A percentile compares a stretch with the other conserved stretches of the same genome.
Evolutionary conservation across 768 basidiomycete genomes (phyloP).

Genomic region (Boletellus sp.): DNA sequence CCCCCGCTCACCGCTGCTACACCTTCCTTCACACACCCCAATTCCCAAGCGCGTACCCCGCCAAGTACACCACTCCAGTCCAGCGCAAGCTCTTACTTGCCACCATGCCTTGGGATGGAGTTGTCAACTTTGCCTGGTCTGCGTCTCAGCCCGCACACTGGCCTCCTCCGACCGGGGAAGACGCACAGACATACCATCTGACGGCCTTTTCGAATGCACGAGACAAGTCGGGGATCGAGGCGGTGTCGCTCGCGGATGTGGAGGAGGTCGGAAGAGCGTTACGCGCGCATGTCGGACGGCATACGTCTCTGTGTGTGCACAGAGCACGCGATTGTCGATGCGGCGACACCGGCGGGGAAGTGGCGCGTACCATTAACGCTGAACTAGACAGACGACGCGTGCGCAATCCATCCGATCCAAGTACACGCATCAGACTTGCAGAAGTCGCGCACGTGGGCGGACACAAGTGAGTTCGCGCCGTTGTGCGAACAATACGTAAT

Average conservation of each 20-base stretch:
- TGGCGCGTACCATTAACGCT: conserved; percentile 49
- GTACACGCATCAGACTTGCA: conserved; percentile 44
- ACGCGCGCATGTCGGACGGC: conserved; percentile 31
- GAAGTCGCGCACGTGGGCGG: conserved; percentile 81
- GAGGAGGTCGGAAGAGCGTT: conserved; percentile 41
- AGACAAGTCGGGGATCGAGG: conserved; percentile 48
- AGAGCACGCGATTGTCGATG: conserved; percentile 77
- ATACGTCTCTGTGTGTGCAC: conserved; percentile 65
- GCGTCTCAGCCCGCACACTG: conserved; percentile 22
- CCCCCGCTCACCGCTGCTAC: conserved; percentile 48
- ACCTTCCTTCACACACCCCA: conserved; percentile 51
- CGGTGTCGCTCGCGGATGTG: conserved; percentile 46
- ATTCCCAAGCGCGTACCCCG: conserved; percentile 48
- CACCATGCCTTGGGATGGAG: conserved; percentile 45
- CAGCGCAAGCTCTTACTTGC: conserved; percentile 48
- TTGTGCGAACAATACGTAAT: background rate
- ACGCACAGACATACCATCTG: conserved; percentile 31
- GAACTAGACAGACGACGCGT: conserved; percentile 45
- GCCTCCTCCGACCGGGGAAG: conserved; percentile 2
- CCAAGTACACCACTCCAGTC: conserved; percentile 44
- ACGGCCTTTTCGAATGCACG: conserved; percentile 51
- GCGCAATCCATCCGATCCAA: conserved; percentile 22
- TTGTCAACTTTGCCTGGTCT: conserved; percentile 62
- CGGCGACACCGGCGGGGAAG: conserved; percentile 56
- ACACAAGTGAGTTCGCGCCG: conserved; percentile 57